Evolutionary conservation across 805 yeast species (phyloP), one percentile per base, ranked within the genome.

Genomic region (Candida easanensis): DNA sequence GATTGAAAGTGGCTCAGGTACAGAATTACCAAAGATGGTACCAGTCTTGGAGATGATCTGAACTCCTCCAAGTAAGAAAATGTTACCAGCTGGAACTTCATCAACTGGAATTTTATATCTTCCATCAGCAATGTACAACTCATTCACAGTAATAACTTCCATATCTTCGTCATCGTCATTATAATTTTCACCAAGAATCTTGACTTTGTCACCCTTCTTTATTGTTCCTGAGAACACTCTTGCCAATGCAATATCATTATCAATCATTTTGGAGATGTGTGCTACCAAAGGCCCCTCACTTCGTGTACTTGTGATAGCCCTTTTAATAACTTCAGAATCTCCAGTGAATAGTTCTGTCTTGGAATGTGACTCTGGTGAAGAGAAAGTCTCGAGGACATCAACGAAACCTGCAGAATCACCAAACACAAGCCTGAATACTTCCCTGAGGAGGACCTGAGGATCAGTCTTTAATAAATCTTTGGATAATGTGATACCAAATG

Each of bases 21-120:
- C 44, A 6, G 44, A 44, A 4, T 42, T 35, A 8, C 62, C 72
- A 50, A 66, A 64, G 0, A 89, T 62, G 0, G 88, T 75, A 1
- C 84, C 91, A 5, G 77, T 69, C 53, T 84, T 86, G 15, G 72
- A 69, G 33, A 84, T 69, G 21, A 71, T 65, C 33, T 79, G 82
- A 20, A 87, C 62, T 2, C 95, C 95, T 5, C 77, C 71, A 0
- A 89, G 62, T 4, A 89, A 56, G 0, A 80, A 90, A 33, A 87
- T 64, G n/a, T 77, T 73, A 0, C 97, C 97, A 1, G 77, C 75
- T 4, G 73, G 66, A 0, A 82, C 79, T 15, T 69, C 70, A 1
- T 69, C 62, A 0, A 84, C 71, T 0, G 77, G 73, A 2, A 82
- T 62, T 23, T 73, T 74, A 58, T 87, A 89, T 50, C 96, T 70